Conservation (phyloP, 1,139 yeast species). For the Taphrina confusa region DNA sequence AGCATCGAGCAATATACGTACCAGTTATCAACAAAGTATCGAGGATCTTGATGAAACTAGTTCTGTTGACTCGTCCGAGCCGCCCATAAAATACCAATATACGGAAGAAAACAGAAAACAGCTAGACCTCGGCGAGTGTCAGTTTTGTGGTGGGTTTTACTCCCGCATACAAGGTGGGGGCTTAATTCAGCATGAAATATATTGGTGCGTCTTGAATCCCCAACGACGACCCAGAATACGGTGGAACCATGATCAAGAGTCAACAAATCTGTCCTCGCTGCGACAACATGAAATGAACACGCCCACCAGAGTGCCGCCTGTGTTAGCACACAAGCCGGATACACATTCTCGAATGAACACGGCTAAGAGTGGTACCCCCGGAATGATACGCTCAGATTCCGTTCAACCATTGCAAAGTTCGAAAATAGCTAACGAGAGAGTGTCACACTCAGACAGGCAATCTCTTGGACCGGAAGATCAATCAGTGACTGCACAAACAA, state of each 20-base stretch:
- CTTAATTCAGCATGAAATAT: conserved; percentile 1
- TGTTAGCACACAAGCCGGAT: too few relatives aligned
- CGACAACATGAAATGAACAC: too few relatives aligned
- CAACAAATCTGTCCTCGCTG: too few relatives aligned
- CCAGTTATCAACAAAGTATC: background rate
- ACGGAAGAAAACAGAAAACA: background rate
- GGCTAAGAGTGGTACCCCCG: too few relatives aligned
- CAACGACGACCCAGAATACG: background rate
- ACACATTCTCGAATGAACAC: too few relatives aligned
- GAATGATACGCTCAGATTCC: too few relatives aligned
- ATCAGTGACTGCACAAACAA: too few relatives aligned
- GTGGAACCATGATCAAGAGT: background rate
- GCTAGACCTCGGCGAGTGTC: conserved; percentile 7
- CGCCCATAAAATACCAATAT: conserved; percentile 9
- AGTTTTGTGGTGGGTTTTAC: conserved; percentile 4
- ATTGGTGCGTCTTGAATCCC: conserved; percentile 3
- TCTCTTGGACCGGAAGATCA: too few relatives aligned
- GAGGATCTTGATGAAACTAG: background rate
- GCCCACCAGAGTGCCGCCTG: too few relatives aligned
- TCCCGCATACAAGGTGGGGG: conserved; percentile 7
- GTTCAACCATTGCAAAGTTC: too few relatives aligned
- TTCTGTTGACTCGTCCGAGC: conserved; percentile 6
- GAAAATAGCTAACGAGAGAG: too few relatives aligned
- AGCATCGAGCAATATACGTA: background rate
- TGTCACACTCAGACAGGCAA: too few relatives aligned